Base-by-base conservation (phyloP, 2,329 filamentous ascomycete genomes). In the Leptodontidium sp. region DNA sequence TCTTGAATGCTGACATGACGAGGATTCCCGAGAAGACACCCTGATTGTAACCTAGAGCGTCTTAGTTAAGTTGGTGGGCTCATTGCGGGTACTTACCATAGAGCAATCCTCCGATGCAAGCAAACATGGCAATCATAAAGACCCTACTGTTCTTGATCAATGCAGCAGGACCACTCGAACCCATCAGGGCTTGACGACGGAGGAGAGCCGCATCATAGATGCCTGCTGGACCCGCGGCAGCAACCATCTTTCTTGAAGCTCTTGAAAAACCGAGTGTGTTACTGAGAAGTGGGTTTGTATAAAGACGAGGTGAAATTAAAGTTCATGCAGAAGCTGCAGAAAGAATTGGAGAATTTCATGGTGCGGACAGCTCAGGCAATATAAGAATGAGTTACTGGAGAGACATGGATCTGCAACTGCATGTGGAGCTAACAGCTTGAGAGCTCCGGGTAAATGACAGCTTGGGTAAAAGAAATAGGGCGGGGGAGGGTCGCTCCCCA, bases 21-120 rank as follows among this genome's bases (percentile, higher is more conserved):
- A 89, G 78, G 8, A 94, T 87, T 29, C 91, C 91, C n/a, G 87
- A 88, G 80, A 93, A 92, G 80, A 93, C 90, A 73, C 91, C 91
- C 77, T 93, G 90, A 76, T 93, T 93, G 80, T 93, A 93, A 24
- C 91, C 74, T 75, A 40, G 24, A 14, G 2, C 32, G 21, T 43
- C 90, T 77, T 92, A 88, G 35, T 86, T 80, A 24, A 86, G 82
- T 7, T 3, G 85, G 6, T n/a, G 15, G 17, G 82, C 68, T 65
- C 66, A 61, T 0, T 29, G 35, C 15, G 5, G n/a, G 12, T 49
- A 66, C 65, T 3, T 62, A 78, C 76, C 75, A 69, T 76, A 88
- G 1, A 88, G 79, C 2, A 88, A 81, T 64, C 88, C 87, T 24
- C 88, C 88, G 52, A 90, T 87, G 69, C 87, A 90, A 7, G 88